These are phyloP conservation scores for Globisporangium yorkense DNA, from an alignment of 352 stramenopile genomes.

Conservation along the genomic window DNA sequence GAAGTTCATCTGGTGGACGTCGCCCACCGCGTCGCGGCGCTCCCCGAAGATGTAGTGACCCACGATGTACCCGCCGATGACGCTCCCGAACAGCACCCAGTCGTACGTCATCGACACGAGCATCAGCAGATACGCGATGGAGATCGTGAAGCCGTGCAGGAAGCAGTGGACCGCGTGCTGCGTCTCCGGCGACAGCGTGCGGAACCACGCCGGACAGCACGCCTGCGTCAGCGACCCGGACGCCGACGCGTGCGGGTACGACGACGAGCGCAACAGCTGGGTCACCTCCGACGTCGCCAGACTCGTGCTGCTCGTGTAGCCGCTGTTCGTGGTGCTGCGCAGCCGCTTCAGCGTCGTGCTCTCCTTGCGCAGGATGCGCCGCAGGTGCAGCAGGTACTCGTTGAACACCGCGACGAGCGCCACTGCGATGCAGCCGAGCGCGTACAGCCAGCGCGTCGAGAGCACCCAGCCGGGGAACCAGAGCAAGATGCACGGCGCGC, in stretches of 20 bases:
- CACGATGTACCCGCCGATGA: slow-evolving; percentile 47
- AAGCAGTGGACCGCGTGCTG: slow-evolving; percentile 52
- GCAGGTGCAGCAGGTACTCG: slow-evolving; percentile 67
- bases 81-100: slow-evolving; percentile 47
- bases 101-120: slow-evolving; percentile 81
- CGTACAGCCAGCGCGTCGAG: slow-evolving; percentile 43
- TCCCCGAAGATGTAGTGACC: slow-evolving; percentile 70
- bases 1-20: slow-evolving; percentile 19
- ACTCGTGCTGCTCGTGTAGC: slow-evolving; percentile 1
- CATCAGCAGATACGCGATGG: slow-evolving; percentile 78
- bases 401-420: slow-evolving; percentile 60
- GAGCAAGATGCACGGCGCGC: slow-evolving; percentile 50
- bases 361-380: slow-evolving; percentile 56
- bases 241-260: slow-evolving; percentile 16
- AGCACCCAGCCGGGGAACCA: slow-evolving; percentile 76
- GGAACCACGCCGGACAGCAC: slow-evolving; percentile 48
- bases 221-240: slow-evolving; percentile 24
- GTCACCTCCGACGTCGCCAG: slow-evolving; percentile 19
- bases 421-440: slow-evolving; percentile 45
- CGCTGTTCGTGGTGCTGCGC: slow-evolving; percentile 3
- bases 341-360: slow-evolving; percentile 40
- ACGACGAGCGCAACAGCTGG: slow-evolving; percentile 37
- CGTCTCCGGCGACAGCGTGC: slow-evolving; percentile 35
- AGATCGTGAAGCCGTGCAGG: slow-evolving; percentile 54
- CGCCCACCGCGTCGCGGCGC: slow-evolving; percentile 35